A percentile compares a stretch with the other conserved stretches of the same genome.
These are phyloP conservation scores for Articulospora tetracladia DNA, from an alignment of 495 filamentous ascomycete species.

Conservation along the genomic window DNA sequence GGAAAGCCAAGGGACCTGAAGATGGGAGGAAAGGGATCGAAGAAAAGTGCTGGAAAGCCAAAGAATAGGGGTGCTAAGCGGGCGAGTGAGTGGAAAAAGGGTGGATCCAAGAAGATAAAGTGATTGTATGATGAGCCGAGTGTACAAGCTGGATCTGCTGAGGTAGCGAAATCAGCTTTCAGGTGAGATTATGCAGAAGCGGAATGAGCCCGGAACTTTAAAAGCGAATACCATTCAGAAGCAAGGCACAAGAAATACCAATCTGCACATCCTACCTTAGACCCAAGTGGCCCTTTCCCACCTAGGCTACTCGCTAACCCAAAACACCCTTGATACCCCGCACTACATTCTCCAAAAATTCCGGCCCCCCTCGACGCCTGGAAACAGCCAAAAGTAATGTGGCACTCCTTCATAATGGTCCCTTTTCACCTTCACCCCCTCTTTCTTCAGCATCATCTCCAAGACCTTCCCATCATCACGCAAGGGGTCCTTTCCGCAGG, in stretches of 20 bases:
- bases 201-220: no score
- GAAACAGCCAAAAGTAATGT: conserved; percentile 18
- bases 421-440: conserved; percentile 21
- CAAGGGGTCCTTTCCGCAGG: conserved; percentile 27
- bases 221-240: background rate
- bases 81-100: conserved; percentile 63
- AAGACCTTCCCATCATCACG: conserved; percentile 28
- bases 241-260: no score
- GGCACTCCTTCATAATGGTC: conserved; percentile 14
- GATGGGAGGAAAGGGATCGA: conserved; percentile 38
- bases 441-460: conserved; percentile 23
- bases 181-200: background rate
- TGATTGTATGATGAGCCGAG: conserved; percentile 1
- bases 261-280: no score
- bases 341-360: conserved; percentile 14
- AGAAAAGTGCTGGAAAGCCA: conserved; percentile 37
- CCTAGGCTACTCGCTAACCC: background rate
- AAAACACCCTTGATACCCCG: conserved; percentile 5
- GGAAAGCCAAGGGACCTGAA: conserved; percentile 59
- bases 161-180: background rate
- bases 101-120: conserved; percentile 40
- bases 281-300: no score
- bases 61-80: conserved; percentile 53
- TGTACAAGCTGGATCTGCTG: background rate
- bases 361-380: conserved; percentile 5